These are phyloP conservation scores for Asparagopsis taxiformis DNA, from an alignment of 31 red algal genomes.

Conservation along the genomic window DNA sequence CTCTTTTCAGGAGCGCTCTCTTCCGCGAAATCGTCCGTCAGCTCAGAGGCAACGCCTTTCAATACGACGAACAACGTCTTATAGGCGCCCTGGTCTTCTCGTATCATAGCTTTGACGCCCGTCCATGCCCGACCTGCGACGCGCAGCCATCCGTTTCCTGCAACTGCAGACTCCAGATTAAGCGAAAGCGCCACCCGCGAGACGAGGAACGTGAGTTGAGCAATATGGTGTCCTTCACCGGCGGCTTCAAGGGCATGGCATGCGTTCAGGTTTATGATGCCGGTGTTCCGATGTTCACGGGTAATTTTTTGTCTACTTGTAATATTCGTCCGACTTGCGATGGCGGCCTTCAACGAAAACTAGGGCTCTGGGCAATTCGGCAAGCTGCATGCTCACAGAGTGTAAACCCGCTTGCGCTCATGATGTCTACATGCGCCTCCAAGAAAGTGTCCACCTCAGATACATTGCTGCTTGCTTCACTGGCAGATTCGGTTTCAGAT, in stretches of 20 bases:
- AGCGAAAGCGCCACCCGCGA: slow-evolving; percentile 17
- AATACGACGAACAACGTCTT: slow-evolving; percentile 1
- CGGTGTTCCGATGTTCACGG: slow-evolving; percentile 2
- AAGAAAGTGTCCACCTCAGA: too few relatives aligned
- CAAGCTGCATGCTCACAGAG: too few relatives aligned
- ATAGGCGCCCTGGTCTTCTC: slow-evolving; percentile 22
- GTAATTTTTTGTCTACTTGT: slow-evolving; percentile 7
- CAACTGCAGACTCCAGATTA: slow-evolving; percentile 4
- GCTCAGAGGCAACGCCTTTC: neutral
- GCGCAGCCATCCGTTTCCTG: neutral
- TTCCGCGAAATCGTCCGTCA: slow-evolving; percentile 12
- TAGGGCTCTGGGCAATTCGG: too few relatives aligned
- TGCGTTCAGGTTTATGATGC: neutral
- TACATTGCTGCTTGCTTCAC: too few relatives aligned
- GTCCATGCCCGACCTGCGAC: slow-evolving; percentile 26
- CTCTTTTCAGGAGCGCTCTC: slow-evolving; percentile 1
- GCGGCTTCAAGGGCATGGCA: slow-evolving; percentile 23
- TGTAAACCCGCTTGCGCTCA: too few relatives aligned
- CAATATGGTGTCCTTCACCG: slow-evolving; percentile 18
- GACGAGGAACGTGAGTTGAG: slow-evolving; percentile 7
- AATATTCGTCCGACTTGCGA: too few relatives aligned
- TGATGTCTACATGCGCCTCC: too few relatives aligned
- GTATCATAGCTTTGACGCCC: slow-evolving; percentile 28
- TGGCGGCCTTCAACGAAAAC: too few relatives aligned
- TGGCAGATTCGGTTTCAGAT: too few relatives aligned